phyloP scores from a whole-genome alignment of 2,329 filamentous ascomycete species.

The Aspergillus thermomutatus region DNA sequence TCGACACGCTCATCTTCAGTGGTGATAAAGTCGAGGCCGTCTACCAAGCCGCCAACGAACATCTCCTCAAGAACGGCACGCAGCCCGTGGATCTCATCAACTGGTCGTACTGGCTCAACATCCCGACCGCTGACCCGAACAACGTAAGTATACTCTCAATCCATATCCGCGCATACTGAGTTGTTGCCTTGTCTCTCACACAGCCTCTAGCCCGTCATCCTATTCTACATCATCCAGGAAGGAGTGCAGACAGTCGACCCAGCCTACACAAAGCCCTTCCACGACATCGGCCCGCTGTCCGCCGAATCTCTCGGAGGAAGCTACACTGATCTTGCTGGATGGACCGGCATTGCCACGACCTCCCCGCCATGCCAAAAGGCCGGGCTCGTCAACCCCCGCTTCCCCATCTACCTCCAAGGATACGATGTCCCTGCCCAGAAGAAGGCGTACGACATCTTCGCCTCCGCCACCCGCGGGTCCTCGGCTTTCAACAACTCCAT shows the following conservation, averaged over 20 bases:
- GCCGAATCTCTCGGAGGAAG: conserved; percentile 34
- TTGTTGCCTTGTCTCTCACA: conserved; percentile 2
- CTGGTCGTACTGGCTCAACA: conserved; percentile 41
- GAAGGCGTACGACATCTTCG: conserved; percentile 38
- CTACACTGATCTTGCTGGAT: conserved; percentile 46
- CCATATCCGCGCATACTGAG: no score
- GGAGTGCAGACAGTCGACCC: conserved; percentile 40
- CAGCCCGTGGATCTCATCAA: conserved; percentile 47
- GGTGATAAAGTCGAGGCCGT: conserved; percentile 50
- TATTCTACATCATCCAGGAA: conserved; percentile 32
- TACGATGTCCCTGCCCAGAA: conserved; percentile 40
- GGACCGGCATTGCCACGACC: conserved; percentile 40
- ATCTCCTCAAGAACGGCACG: conserved; percentile 43
- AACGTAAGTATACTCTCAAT: conserved; percentile 13
- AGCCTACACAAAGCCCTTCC: conserved; percentile 44
- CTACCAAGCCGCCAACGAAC: conserved; percentile 47
- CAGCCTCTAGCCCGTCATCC: conserved; percentile 22
- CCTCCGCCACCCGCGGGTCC: conserved; percentile 26
- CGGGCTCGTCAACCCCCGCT: conserved; percentile 40
- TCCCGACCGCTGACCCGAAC: conserved; percentile 20
- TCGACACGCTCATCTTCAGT: conserved; percentile 44
- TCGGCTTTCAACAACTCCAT: conserved; percentile 40
- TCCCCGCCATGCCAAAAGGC: conserved; percentile 43
- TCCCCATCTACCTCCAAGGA: conserved; percentile 43
- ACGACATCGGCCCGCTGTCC: conserved; percentile 39